A percentile compares a stretch with the other conserved stretches of the same genome.
Conservation (phyloP, 306 rosid species). For the Canavalia gladiata region DNA sequence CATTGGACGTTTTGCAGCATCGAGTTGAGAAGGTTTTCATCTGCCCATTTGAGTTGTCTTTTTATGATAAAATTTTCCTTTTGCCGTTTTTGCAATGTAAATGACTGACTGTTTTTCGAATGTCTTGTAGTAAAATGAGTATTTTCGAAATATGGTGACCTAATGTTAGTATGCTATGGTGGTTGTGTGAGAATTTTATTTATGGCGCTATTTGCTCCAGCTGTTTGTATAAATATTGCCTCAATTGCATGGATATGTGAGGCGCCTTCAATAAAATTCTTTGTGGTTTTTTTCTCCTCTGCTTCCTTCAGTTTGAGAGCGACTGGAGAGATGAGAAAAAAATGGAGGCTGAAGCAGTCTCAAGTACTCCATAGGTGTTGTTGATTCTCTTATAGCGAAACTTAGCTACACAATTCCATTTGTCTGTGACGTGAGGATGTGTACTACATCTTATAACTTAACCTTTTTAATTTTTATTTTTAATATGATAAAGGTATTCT, state of each 20-base stretch:
- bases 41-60: conserved; percentile 12
- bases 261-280: background rate
- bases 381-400: no score
- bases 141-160: conserved; percentile 38
- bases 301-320: background rate
- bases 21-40: conserved; percentile 46
- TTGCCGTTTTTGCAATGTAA: conserved; percentile 45
- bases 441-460: no score
- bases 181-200: conserved; percentile 6
- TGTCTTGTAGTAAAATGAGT: conserved; percentile 41
- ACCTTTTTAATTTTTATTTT: no score
- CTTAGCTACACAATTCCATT: no score
- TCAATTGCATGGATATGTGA: conserved; percentile 5
- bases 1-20: conserved; percentile 37
- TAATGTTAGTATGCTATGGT: background rate
- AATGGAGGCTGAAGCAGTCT: background rate
- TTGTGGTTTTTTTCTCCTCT: background rate
- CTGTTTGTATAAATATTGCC: conserved; percentile 4
- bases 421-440: no score
- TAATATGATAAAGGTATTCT: no score
- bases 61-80: background rate
- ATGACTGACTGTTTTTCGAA: conserved; percentile 49
- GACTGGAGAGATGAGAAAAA: background rate
- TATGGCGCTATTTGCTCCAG: background rate
- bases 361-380: no score